phyloP scores from a whole-genome alignment of 305 asterid genomes.

The Vinca major region DNA sequence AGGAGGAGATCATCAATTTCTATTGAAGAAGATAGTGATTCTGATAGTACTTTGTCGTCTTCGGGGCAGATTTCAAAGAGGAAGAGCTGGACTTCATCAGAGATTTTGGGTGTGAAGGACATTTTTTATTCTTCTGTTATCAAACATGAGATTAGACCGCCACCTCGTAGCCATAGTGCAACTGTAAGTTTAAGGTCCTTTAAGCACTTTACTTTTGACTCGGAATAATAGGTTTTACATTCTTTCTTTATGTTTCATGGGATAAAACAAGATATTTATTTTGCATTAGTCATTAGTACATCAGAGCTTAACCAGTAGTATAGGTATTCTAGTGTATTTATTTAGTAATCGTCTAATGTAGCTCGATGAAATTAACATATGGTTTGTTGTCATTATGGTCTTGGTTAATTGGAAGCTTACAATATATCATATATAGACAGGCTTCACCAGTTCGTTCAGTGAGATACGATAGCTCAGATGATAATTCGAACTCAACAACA shows the following conservation, averaged over 20 bases:
- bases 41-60: slow-evolving; percentile 35
- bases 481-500: slow-evolving; percentile 30
- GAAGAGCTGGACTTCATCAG: slow-evolving; percentile 67
- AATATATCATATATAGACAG: slow-evolving; percentile 27
- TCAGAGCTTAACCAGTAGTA: background rate
- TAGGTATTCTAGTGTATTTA: background rate
- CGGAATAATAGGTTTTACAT: too few relatives aligned
- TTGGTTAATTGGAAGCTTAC: slow-evolving; percentile 10
- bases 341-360: background rate
- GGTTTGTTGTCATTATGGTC: background rate
- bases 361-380: background rate
- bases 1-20: slow-evolving; percentile 17
- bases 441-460: slow-evolving; percentile 54
- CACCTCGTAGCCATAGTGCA: slow-evolving; percentile 39
- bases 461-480: slow-evolving; percentile 52
- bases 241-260: background rate
- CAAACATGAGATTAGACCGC: slow-evolving; percentile 33
- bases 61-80: slow-evolving; percentile 30
- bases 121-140: slow-evolving; percentile 43
- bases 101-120: slow-evolving; percentile 37
- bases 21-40: slow-evolving; percentile 40
- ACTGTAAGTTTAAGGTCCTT: slow-evolving; percentile 29
- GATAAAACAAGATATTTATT: background rate
- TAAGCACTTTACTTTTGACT: background rate
- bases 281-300: background rate